Percentiles rank a stretch among this genome's conserved stretches.
Evolutionary conservation across 2,329 filamentous ascomycete genomes (phyloP).

Genomic region (Tolypocladium inflatum): DNA sequence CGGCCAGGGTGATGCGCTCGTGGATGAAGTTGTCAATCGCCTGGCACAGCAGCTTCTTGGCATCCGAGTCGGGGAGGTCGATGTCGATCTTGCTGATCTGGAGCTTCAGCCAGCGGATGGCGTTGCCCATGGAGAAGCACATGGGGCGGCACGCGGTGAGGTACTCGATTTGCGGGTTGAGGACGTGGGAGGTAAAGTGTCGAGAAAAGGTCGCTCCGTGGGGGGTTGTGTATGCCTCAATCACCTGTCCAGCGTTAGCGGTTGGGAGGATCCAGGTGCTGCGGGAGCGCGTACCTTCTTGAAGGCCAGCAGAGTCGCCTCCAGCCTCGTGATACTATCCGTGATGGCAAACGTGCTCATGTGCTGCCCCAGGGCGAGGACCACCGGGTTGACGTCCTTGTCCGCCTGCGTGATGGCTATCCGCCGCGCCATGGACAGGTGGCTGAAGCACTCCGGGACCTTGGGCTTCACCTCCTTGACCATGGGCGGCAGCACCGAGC

Average conservation of each 20-base stretch:
- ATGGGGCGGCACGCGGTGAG: conserved; percentile 90
- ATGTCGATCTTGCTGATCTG: conserved; percentile 86
- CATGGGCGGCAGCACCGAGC: conserved; percentile 20
- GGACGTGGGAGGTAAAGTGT: conserved; percentile 81
- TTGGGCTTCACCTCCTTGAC: conserved; percentile 49
- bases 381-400: conserved; percentile 75
- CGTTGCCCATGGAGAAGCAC: conserved; percentile 94
- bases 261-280: not conserved
- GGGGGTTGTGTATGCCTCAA: conserved; percentile 87
- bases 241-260: conserved; percentile 48
- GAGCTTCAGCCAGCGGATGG: conserved; percentile 88
- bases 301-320: conserved; percentile 81
- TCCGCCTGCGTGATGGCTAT: conserved; percentile 49
- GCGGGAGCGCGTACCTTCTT: conserved; percentile 52
- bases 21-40: conserved; percentile 84
- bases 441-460: conserved; percentile 66
- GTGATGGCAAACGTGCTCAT: conserved; percentile 83
- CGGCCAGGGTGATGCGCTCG: conserved; percentile 80
- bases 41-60: conserved; percentile 68
- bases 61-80: conserved; percentile 69
- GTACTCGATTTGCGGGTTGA: conserved; percentile 93
- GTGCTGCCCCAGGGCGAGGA: conserved; percentile 79
- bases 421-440: conserved; percentile 61
- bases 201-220: conserved; percentile 75
- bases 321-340: conserved; percentile 79